Evolutionary conservation across 2,329 filamentous ascomycete genomes (phyloP).

Genomic region (Fusarium subtropicale): DNA sequence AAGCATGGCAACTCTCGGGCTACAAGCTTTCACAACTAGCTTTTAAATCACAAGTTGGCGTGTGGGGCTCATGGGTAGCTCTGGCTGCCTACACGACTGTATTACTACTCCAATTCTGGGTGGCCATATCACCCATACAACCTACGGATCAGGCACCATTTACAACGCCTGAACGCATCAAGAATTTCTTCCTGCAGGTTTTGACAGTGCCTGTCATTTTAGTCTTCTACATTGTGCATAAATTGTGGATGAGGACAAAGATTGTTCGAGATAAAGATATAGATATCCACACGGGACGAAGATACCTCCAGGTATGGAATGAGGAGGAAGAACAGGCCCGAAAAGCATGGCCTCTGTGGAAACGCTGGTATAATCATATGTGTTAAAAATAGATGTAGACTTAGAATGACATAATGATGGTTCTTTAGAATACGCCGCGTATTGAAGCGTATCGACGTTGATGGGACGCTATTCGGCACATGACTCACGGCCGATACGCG

Average conservation of each 20-base stretch:
- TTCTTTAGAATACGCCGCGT: not conserved
- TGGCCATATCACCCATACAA: conserved; percentile 77
- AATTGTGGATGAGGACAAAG: conserved; percentile 76
- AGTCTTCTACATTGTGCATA: conserved; percentile 78
- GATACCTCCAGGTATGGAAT: conserved; percentile 83
- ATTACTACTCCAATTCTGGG: conserved; percentile 87
- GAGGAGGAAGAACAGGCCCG: conserved; percentile 78
- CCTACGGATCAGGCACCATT: not conserved
- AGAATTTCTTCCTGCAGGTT: conserved; percentile 78
- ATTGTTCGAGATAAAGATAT: conserved; percentile 77
- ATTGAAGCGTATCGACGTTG: not conserved
- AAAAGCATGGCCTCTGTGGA: conserved; percentile 78
- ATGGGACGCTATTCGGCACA: not conserved
- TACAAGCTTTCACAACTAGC: conserved; percentile 79
- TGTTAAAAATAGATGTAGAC: conserved; percentile 60
- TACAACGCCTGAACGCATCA: conserved; percentile 55
- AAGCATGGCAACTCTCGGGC: conserved; percentile 75
- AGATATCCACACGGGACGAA: conserved; percentile 85
- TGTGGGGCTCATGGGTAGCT: conserved; percentile 86
- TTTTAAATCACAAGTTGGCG: conserved; percentile 81
- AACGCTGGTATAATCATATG: conserved; percentile 76
- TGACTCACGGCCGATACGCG: conserved; percentile 21
- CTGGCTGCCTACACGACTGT: conserved; percentile 81
- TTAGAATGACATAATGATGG: not conserved
- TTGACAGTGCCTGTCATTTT: conserved; percentile 75